Evolutionary conservation across 192 early-diverging fungal genomes (phyloP).

Genomic region (Mortierella alpina): DNA sequence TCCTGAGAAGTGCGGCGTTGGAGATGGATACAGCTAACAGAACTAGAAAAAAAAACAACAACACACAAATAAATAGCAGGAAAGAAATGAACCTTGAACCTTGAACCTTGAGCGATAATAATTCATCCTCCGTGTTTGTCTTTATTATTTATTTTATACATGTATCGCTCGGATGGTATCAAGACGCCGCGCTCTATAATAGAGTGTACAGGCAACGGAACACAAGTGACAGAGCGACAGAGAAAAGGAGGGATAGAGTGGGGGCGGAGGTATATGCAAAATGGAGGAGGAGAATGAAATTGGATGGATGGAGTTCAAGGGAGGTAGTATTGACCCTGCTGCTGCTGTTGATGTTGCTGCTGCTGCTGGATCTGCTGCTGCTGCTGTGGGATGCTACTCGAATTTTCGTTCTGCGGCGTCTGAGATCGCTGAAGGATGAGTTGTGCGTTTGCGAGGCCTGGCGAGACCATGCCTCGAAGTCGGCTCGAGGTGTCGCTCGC

Average conservation of each 20-base stretch:
- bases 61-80: not conserved
- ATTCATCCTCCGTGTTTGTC: too few species aligned
- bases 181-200: too few species aligned
- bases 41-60: not conserved
- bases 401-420: not conserved
- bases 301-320: not conserved
- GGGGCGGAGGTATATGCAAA: not conserved
- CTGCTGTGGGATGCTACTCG: too few species aligned
- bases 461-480: slow-evolving; percentile 19
- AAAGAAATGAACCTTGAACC: not conserved
- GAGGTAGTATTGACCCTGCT: not conserved
- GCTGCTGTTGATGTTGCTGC: not conserved
- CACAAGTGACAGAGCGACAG: not conserved
- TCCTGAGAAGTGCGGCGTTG: slow-evolving; percentile 36
- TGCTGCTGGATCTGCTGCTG: too few species aligned
- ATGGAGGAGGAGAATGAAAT: not conserved
- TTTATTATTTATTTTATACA: not conserved
- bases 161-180: not conserved
- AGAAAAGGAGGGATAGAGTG: not conserved
- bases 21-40: slow-evolving; percentile 32
- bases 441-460: slow-evolving; percentile 31
- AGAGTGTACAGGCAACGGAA: too few species aligned
- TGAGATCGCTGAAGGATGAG: slow-evolving; percentile 37
- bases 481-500: not conserved
- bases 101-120: too few species aligned